phyloP scores from a whole-genome alignment of 1,139 yeast species.

The Komagataea norvegica region DNA sequence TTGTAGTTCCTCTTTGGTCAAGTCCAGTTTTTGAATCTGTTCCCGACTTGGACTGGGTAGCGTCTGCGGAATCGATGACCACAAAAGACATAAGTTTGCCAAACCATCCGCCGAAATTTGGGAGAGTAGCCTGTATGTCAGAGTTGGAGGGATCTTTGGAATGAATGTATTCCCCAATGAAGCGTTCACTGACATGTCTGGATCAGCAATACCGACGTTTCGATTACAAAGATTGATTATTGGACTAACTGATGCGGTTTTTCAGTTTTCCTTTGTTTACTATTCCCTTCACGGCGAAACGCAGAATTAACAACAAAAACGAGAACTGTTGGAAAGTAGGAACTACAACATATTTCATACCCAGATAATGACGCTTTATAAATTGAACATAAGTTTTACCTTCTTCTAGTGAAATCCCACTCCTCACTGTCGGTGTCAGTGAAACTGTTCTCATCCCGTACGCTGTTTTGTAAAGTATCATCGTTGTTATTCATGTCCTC shows the following conservation, averaged over 20 bases:
- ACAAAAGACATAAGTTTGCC: conserved; percentile 22
- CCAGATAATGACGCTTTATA: no score
- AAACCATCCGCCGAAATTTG: conserved; percentile 21
- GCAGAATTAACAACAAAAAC: not conserved
- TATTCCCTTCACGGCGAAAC: no score
- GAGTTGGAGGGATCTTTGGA: conserved; percentile 15
- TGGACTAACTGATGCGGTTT: no score
- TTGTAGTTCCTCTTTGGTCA: conserved; percentile 2
- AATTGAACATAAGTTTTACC: not conserved
- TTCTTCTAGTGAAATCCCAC: conserved; percentile 10
- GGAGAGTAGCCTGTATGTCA: conserved; percentile 15
- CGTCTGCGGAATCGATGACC: conserved; percentile 25
- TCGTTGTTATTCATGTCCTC: conserved; percentile 20
- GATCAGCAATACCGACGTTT: no score
- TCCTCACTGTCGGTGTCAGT: conserved; percentile 10
- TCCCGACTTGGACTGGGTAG: conserved; percentile 18
- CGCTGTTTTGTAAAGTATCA: conserved; percentile 16
- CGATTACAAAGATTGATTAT: not conserved
- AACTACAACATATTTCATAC: no score
- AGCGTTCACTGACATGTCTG: conserved; percentile 3
- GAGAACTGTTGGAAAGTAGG: not conserved
- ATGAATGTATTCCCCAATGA: conserved; percentile 20
- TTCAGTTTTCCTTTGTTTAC: conserved; percentile 3
- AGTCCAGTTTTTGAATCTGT: conserved; percentile 12
- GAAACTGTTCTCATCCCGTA: conserved; percentile 12